Percentiles rank a stretch among this genome's conserved stretches.
Evolutionary conservation across 1,139 yeast species (phyloP).

Genomic region (Protomyces arabidopsidicola): DNA sequence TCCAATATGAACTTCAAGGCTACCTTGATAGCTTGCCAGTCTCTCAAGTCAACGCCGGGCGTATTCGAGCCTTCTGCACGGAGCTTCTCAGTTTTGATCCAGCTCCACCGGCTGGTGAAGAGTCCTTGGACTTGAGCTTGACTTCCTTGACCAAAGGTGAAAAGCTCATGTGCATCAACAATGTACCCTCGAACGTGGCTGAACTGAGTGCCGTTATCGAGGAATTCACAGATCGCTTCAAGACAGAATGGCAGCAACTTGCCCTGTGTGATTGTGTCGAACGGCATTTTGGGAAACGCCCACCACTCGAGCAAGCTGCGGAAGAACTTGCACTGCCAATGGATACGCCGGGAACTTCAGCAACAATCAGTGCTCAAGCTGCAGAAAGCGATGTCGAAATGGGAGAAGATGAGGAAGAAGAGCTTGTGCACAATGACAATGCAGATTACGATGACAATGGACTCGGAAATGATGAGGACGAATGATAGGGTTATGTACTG

Average conservation of each 20-base stretch:
- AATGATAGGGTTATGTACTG: neutral
- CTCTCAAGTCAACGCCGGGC: neutral
- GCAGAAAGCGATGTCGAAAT: neutral
- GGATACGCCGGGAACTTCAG: neutral
- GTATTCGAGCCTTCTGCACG: neutral
- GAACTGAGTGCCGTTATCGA: constrained; percentile 26
- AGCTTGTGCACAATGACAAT: neutral
- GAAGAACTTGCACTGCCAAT: neutral
- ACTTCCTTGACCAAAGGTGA: constrained; percentile 26
- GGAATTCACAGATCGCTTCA: constrained; percentile 27
- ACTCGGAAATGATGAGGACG: neutral
- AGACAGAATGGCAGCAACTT: constrained; percentile 5
- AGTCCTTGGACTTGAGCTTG: neutral
- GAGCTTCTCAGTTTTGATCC: constrained; percentile 4
- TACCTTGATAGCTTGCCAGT: constrained; percentile 15
- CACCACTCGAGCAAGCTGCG: neutral
- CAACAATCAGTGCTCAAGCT: neutral
- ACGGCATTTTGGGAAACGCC: constrained; percentile 5
- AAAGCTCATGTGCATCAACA: constrained; percentile 28
- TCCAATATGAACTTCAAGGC: constrained; percentile 25
- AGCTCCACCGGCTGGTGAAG: neutral
- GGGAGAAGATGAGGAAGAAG: neutral
- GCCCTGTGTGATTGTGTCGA: constrained; percentile 6
- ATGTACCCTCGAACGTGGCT: constrained; percentile 22
- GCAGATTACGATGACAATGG: neutral